A percentile compares a stretch with the other conserved stretches of the same genome.
Evolutionary conservation across 306 rosid species (phyloP).

Genomic region (Heteromeles arbutifolia): DNA sequence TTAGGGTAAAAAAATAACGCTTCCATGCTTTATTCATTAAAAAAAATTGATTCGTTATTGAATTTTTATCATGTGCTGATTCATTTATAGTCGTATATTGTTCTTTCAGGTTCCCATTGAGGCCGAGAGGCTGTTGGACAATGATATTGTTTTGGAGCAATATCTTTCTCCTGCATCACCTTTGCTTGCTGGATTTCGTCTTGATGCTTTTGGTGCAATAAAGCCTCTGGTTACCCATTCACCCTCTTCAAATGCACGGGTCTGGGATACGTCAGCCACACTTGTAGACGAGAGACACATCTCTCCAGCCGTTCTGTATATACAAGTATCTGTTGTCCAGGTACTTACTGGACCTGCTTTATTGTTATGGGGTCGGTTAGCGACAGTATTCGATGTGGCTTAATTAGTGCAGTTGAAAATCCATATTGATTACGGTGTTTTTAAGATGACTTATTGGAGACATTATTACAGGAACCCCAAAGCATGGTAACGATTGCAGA

Average conservation of each 20-base stretch:
- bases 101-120: constrained; percentile 78
- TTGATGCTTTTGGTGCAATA: constrained; percentile 80
- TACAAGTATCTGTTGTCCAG: constrained; percentile 82
- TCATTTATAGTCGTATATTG: constrained; percentile 6
- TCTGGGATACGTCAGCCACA: constrained; percentile 34
- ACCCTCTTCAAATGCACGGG: constrained; percentile 46
- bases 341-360: constrained; percentile 36
- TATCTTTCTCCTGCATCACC: constrained; percentile 67
- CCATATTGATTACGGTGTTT: not conserved
- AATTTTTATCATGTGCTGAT: not conserved
- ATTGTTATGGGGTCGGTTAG: constrained; percentile 6
- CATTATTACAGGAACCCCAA: constrained; percentile 50
- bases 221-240: constrained; percentile 92
- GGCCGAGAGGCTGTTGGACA: constrained; percentile 64
- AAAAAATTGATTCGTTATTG: constrained; percentile 3
- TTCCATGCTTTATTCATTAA: constrained; percentile 13
- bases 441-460: constrained; percentile 6
- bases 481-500: constrained; percentile 59
- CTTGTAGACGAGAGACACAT: constrained; percentile 67
- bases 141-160: constrained; percentile 76
- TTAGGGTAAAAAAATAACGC: constrained; percentile 49
- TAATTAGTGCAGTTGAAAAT: not conserved
- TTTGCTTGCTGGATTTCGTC: constrained; percentile 79
- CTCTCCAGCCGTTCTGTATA: constrained; percentile 74
- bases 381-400: constrained; percentile 5